Evolutionary conservation across 345 rosid species (phyloP), one percentile per base, ranked within the genome.

Genomic region (Geranium brycei): DNA sequence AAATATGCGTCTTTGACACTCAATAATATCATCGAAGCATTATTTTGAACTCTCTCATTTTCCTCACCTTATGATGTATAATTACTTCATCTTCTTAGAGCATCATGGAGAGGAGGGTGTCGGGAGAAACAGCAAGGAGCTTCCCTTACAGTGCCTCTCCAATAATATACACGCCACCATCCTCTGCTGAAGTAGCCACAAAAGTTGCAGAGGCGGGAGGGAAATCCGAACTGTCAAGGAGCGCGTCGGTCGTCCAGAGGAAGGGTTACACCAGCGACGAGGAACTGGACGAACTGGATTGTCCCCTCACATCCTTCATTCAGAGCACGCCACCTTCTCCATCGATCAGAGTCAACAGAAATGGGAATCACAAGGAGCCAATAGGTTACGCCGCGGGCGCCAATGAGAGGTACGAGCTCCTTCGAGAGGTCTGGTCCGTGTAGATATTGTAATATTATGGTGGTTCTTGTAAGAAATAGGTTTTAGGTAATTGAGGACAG

Each of bases 221-320:
- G 8, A 66, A 57, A 51, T 66, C 75, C 51, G 82, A 73, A 16
- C 61, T 86, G 58, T 80, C 85, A 7, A 80, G 90, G 78, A 85
- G 80, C 35, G 78, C 66, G 23, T 88, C 95, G 32, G 69, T 51
- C 14, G 72, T 82, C 16, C 99, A 83, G 78, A 85, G 95, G 77
- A 92, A 87, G 83, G 97, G 99, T 59, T 90, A 92, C 66, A 86
- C 95, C 0, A 92, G 97, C 12, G 91, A 92, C 5, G 99, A 87
- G 38, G 99, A 92, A 72, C 82, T 92, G 55, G 97, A 87, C 62
- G 88, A 92, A 61, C 66, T 92, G 67, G 83, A 92, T 73, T 86
- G 81, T 68, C 96, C 91, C 70, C 81, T 92, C 15, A 32, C 85
- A 63, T 75, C 82, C 17, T 75, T 92, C 35, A 80, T 87, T 16